These are phyloP conservation scores for Spathaspora boniae DNA, from an alignment of 805 yeast genomes.

Conservation along the genomic window DNA sequence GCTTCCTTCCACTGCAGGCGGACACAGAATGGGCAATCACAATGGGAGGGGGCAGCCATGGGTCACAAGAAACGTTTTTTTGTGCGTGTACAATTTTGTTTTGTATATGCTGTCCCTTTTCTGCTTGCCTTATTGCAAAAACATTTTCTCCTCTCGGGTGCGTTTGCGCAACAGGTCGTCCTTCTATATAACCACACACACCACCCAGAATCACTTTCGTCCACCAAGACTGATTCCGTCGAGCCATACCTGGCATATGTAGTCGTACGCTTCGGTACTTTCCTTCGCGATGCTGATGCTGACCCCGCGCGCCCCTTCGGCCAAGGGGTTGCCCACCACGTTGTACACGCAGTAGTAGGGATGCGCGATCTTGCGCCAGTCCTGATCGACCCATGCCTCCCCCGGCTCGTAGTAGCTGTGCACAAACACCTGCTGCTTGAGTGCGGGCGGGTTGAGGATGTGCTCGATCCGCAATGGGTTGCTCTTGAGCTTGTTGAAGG, in stretches of 20 bases:
- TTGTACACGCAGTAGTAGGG: slow-evolving; percentile 35
- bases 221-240: slow-evolving; percentile 1
- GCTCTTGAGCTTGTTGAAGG: slow-evolving; percentile 10
- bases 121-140: not conserved
- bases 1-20: not conserved
- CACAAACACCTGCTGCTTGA: slow-evolving; percentile 13
- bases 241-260: slow-evolving; percentile 26
- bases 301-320: slow-evolving; percentile 16
- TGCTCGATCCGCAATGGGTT: slow-evolving; percentile 23
- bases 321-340: slow-evolving; percentile 22
- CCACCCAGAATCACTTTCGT: not conserved
- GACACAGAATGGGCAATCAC: not conserved
- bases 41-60: not conserved
- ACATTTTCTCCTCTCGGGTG: not conserved
- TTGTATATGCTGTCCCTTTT: not conserved
- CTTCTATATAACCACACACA: not conserved
- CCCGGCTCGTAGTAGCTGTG: slow-evolving; percentile 23
- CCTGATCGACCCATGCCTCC: slow-evolving; percentile 21
- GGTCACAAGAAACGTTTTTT: too few species aligned
- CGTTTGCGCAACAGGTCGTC: not conserved
- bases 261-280: slow-evolving; percentile 13
- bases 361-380: slow-evolving; percentile 13
- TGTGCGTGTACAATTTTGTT: too few species aligned
- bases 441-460: slow-evolving; percentile 23
- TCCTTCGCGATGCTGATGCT: slow-evolving; percentile 14